Evolutionary conservation across 2,329 filamentous ascomycete genomes (phyloP), one percentile per base, ranked within the genome.

Genomic region (Calonectria naviculata): DNA sequence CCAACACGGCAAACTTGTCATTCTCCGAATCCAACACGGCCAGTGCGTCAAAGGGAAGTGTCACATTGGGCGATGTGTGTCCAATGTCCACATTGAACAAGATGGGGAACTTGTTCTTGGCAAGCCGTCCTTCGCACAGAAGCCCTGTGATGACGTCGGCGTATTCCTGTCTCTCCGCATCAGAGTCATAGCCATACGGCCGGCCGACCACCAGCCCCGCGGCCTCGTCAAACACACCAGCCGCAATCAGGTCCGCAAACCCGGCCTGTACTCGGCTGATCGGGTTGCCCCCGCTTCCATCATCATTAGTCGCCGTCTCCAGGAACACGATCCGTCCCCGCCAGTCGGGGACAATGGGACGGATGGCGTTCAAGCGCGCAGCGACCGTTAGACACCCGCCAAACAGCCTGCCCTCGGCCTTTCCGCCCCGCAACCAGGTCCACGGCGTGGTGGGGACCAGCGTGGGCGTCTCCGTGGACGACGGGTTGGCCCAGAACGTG

Each of bases 31-130:
- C 84, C 44, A 86, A 62, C 34, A 76, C 71, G 19, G 78, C 84
- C 71, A 85, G 46, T 1, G 80, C 79, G 74, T 84, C 84, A 47
- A 77, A 81, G 0, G 84, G 84, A 29, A 87, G 68, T 0, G 85
- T 87, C 6, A 86, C 77, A 74, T 85, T 80, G 0, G 85, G 84
- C 10, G 76, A 78, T 0, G 84, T 85, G 71, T 87, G 84, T 0
- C 85, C 85, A 52, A 87, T 76, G 49, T 87, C 85, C 0, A 86
- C 82, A 28, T 81, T 81, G 10, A 83, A 83, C 63, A 87, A 36
- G 12, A 87, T 84, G 0, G 85, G 85, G 64, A 85, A 85, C 54
- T 73, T 76, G 19, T 70, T 78, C 2, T 75, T 73, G 0, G 77
- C 82, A 47, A 83, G 21, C 0, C 73, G 74, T 0, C 81, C 80